These are phyloP conservation scores for Cavenderia fasciculata DNA, from an alignment of 78 protist genomes.

Conservation along the genomic window DNA sequence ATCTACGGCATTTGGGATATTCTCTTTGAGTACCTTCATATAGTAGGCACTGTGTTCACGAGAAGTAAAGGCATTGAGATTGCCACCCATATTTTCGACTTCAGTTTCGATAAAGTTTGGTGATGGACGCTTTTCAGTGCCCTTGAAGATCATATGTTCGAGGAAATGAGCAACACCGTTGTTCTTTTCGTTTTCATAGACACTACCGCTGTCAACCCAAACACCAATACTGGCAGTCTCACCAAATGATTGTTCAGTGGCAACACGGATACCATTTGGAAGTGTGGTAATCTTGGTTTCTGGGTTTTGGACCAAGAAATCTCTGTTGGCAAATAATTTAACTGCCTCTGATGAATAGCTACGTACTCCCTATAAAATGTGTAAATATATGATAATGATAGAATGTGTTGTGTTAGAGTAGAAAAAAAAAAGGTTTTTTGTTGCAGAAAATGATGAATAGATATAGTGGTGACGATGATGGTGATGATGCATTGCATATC, in stretches of 20 bases:
- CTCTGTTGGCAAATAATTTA: too few species aligned
- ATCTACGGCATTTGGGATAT: conserved; percentile 88
- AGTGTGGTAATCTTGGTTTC: conserved; percentile 86
- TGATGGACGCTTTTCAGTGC: conserved; percentile 87
- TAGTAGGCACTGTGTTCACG: conserved; percentile 94
- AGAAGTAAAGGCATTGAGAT: conserved; percentile 97
- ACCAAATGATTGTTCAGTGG: conserved; percentile 87
- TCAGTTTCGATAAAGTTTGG: conserved; percentile 86
- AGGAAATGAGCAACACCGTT: conserved; percentile 99
- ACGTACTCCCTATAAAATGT: too few species aligned
- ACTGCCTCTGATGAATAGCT: too few species aligned
- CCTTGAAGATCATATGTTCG: conserved; percentile 98
- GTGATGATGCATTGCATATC: too few species aligned
- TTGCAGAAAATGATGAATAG: too few species aligned
- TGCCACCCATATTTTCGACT: conserved; percentile 97
- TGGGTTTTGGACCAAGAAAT: conserved; percentile 40
- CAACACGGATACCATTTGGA: conserved; percentile 93
- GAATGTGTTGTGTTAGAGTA: too few species aligned
- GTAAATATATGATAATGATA: too few species aligned
- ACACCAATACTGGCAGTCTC: conserved; percentile 93
- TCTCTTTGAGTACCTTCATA: conserved; percentile 87
- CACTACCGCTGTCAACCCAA: conserved; percentile 96
- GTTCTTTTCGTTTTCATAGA: conserved; percentile 93
- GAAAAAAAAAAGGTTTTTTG: too few species aligned
- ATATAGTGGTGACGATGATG: too few species aligned